Percentiles rank a stretch among this genome's conserved stretches.
These are phyloP conservation scores for Colletotrichum destructivum DNA, from an alignment of 2,329 filamentous ascomycete genomes.

Conservation along the genomic window DNA sequence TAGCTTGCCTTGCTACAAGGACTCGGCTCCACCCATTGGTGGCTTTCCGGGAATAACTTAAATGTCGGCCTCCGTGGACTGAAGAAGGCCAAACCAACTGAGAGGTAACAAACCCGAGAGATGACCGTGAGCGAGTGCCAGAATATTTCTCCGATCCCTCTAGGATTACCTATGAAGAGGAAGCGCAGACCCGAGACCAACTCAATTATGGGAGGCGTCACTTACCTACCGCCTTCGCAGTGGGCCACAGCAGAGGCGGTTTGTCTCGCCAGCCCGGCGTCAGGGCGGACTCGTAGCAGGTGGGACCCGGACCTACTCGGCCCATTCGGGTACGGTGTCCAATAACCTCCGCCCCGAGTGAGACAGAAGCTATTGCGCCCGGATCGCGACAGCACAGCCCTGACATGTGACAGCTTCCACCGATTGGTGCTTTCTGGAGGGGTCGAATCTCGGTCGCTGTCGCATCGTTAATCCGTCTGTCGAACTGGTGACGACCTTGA, in stretches of 20 bases:
- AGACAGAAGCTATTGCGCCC: conserved; percentile 19
- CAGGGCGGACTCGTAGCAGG: conserved; percentile 18
- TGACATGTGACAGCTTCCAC: conserved; percentile 29
- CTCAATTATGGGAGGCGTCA: not conserved
- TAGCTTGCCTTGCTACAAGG: not conserved
- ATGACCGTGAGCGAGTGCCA: not conserved
- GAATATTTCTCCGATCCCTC: not conserved
- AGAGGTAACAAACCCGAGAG: not conserved
- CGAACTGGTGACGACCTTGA: not conserved
- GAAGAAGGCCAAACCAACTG: too few relatives aligned
- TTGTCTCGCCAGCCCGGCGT: not conserved
- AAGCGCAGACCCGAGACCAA: not conserved
- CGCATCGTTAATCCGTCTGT: not conserved
- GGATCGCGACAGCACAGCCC: not conserved
- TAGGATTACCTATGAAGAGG: not conserved
- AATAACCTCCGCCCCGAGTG: conserved; percentile 27
- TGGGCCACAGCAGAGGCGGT: not conserved
- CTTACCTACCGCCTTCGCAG: not conserved
- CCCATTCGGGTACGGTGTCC: conserved; percentile 29
- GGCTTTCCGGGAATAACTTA: not conserved
- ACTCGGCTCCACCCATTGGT: not conserved
- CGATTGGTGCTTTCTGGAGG: not conserved
- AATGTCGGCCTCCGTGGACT: too few relatives aligned
- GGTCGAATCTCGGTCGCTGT: not conserved
- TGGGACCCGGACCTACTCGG: conserved; percentile 34